Base-by-base conservation (phyloP, 192 early-diverging fungal species). In the Coemansia sp. region DNA sequence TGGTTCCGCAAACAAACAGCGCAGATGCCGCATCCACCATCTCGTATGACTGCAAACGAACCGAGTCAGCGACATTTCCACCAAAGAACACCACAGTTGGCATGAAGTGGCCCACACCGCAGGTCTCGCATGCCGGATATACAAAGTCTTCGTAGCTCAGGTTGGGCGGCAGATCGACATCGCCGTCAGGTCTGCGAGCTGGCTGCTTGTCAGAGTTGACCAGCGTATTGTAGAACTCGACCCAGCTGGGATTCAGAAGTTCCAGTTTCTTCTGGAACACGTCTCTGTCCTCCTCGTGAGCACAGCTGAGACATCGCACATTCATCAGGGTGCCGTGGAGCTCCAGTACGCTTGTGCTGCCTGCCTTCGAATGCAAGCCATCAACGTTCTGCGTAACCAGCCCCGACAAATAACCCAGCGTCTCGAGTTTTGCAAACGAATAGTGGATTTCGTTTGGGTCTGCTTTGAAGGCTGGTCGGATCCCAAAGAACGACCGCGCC, bases 351-450 rank as follows among this genome's bases (percentile, higher is more conserved):
- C 80, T 59, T 2, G 68, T 59, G 37, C 83, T 60, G 30, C 88
- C 89, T 9, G 85, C 85, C 23, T 71, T 77, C 29, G 79, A 69
- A 53, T 95, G 91, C 69, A 96, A 65, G 2, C 87, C 85, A 57
- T 98, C 95, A 20, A 98, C 95, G 66, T 98, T 98, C 61, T 98
- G 95, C 9, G 95, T 96, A 29, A 96, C 87, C 23, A 98, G 50
- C 30, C 86, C 70, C 11, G 61, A 42, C 47, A 89, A 54, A 62
- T 79, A 70, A 0, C 82, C 78, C 7, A 59, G 19, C 1, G 68
- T 40, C 59, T 86, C 81, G 6, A 92, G 68, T 7, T 67, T 54
- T 22, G 84, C 62, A 13, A 95, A 55, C 10, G 86, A 77, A 25
- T 61, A 52, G 65, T 97, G 95, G 7, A 90, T 84, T 0, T 65